Evolutionary conservation across 2,329 filamentous ascomycete genomes (phyloP), one percentile per base, ranked within the genome.

Genomic region (Colletotrichum spaethianum): DNA sequence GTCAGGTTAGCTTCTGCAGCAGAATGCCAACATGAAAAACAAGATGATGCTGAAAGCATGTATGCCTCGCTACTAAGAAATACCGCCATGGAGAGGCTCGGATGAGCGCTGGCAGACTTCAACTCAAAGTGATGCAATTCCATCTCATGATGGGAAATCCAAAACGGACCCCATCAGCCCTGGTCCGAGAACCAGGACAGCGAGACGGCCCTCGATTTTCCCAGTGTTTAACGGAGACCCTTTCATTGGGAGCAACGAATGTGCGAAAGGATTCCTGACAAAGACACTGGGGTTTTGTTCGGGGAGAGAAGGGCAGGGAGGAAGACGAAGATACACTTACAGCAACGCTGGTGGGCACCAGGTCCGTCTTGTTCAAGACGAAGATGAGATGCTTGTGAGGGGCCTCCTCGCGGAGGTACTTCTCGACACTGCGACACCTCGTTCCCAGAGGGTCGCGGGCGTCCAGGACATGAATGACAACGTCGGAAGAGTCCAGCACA

Each of bases 31-130:
- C 11, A 50, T 70, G 50, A 66, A 53, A 68, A 56, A 44, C 46
- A 52, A 68, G 46, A 72, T 18, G 20, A 73, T 78, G 75, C 57
- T 76, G 63, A 76, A 68, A 75, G 79, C 78, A 84, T 88, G 86
- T 99, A 90, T 96, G 95, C 93, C 93, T 93, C 94, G 93, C 94
- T 93, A 98, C 96, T 99, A 99, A 97, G 96, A 98, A 93, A 88
- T 73, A 89, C 89, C 90, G 90, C 93, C 91, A 95, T 57, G n/a
- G 28, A 52, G 42, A 74, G 68, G 72, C 64, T 74, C 67, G 23
- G 20, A 81, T 82, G 79, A 86, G 89, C 85, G 88, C 90, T 90
- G 90, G 89, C 90, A 91, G 90, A 87, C 87, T 93, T 98, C 96
- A 98, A 98, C 96, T 98, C 96, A 94, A 93, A 89, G 94, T 92